These are phyloP conservation scores for Zasmidium cellare DNA, from an alignment of 2,329 filamentous ascomycete species.

Conservation along the genomic window DNA sequence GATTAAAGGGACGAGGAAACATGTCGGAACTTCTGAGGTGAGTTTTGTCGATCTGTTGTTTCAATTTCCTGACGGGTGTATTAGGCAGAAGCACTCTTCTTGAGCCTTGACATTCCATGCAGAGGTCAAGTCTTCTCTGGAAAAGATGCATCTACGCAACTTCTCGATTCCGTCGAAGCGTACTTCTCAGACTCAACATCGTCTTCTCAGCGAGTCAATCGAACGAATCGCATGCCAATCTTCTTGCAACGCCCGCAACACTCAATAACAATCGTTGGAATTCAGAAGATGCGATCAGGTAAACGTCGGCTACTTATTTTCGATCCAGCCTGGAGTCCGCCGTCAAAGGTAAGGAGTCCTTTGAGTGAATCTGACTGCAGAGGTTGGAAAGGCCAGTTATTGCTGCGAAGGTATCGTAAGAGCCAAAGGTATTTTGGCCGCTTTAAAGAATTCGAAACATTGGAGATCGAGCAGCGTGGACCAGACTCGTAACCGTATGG, in stretches of 20 bases:
- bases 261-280: conserved; percentile 83
- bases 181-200: conserved; percentile 62
- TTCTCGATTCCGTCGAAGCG: conserved; percentile 65
- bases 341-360: conserved; percentile 59
- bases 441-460: conserved; percentile 73
- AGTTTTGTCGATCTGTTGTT: not conserved
- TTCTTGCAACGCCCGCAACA: conserved; percentile 90
- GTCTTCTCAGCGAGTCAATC: conserved; percentile 56
- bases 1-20: conserved; percentile 81
- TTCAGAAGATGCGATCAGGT: conserved; percentile 70
- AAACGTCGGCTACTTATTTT: conserved; percentile 74
- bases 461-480: conserved; percentile 12
- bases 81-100: conserved; percentile 71
- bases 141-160: conserved; percentile 52
- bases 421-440: conserved; percentile 66
- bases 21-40: conserved; percentile 85
- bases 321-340: conserved; percentile 78
- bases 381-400: conserved; percentile 31
- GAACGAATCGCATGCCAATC: conserved; percentile 73
- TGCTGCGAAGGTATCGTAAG: conserved; percentile 70
- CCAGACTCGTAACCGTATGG: no score
- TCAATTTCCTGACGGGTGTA: not conserved
- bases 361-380: conserved; percentile 41
- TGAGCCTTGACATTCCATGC: conserved; percentile 62
- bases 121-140: conserved; percentile 53